Base-by-base conservation (phyloP, 2,329 filamentous ascomycete genomes). In the Didymosphaeria variabile region DNA sequence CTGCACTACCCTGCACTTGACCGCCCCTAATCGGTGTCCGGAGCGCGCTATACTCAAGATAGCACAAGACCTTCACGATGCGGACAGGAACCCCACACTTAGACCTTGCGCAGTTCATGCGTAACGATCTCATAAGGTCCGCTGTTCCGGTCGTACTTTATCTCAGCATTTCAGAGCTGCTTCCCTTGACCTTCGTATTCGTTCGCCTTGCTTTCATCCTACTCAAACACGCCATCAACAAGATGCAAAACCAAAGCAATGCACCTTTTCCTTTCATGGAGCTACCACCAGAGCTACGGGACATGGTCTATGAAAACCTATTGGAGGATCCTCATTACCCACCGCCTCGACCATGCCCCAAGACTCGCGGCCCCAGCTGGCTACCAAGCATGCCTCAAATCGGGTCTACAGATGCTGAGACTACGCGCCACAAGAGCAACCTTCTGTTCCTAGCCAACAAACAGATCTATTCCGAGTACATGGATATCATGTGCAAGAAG, bases 381-480 rank as follows among this genome's bases (percentile, higher is more conserved):
- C 47, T 57, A 23, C 36, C 32, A 42, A 58, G 49, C 32, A 31
- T 55, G 40, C 50, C 44, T 32, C 51, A 46, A 45, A 23, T 36
- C 17, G 34, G 45, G 17, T 44, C 31, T 17, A 26, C 17, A 29
- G 19, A 32, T 19, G 8, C 21, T 49, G 17, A 31, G 55, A 59
- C 55, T 54, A 40, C 58, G 12, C 17, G 42, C 10, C 53, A 55
- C 40, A 46, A 55, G 31, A 70, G 64, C 40, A 74, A 68, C 60
- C 71, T 65, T 62, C 66, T 77, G 8, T 65, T 77, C 55, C 65
- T 77, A 5, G 69, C 67, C 31, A 77, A 69, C 64, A 73, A 72
- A 50, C 76, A 78, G 56, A 60, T 78, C 17, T 63, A 78, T 51
- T 40, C 46, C 4, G 77, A 79, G 55, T 79, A 72, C 65, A 76